These are phyloP conservation scores for Suhomyces ambrosiae DNA, from an alignment of 1,139 yeast genomes.

Conservation along the genomic window DNA sequence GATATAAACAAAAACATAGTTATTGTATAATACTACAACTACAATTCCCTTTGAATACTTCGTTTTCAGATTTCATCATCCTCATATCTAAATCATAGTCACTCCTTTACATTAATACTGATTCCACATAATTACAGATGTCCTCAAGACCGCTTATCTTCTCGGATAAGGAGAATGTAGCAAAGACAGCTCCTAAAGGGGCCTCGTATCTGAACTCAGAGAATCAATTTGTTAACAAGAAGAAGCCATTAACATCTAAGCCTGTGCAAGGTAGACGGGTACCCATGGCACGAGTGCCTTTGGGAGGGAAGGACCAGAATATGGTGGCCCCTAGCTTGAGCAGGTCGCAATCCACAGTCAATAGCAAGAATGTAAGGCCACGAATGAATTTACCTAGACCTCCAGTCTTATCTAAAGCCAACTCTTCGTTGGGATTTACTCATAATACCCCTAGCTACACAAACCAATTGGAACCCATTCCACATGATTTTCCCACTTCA, in stretches of 20 bases:
- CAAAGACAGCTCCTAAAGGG: conserved; percentile 8
- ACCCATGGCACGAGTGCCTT: conserved; percentile 38
- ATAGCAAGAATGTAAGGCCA: conserved; percentile 8
- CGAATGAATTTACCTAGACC: conserved; percentile 18
- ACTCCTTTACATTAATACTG: not conserved
- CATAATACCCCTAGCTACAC: conserved; percentile 13
- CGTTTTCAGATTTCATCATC: too few species aligned
- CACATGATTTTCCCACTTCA: not conserved
- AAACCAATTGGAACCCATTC: not conserved
- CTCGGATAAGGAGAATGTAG: conserved; percentile 15
- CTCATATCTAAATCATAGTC: not conserved
- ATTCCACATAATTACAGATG: too few species aligned
- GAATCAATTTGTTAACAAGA: conserved; percentile 5
- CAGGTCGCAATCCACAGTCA: conserved; percentile 36
- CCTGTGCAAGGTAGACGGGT: conserved; percentile 8
- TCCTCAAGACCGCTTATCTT: conserved; percentile 10
- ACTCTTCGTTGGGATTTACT: conserved; percentile 43
- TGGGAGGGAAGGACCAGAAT: conserved; percentile 54
- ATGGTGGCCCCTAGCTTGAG: conserved; percentile 30
- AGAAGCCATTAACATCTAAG: conserved; percentile 9
- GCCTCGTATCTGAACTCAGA: conserved; percentile 7
- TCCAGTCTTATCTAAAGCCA: conserved; percentile 39
- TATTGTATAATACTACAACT: not conserved
- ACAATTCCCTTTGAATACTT: not conserved
- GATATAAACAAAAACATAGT: conserved; percentile 4